Conservation (phyloP, 108 stramenopile species). For the Nitzschia palea region DNA sequence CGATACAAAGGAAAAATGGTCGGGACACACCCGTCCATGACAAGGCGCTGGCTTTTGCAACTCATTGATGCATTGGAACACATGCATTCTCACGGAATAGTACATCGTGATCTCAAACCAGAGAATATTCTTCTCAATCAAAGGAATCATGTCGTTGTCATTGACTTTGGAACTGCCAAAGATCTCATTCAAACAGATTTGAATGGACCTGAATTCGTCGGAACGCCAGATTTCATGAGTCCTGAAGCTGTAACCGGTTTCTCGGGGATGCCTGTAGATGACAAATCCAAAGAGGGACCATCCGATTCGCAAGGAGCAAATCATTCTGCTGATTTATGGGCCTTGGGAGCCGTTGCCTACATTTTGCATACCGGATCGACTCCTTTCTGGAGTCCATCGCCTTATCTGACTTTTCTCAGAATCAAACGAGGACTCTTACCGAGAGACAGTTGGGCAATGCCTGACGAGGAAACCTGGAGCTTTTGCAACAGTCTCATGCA, state of each 20-base stretch:
- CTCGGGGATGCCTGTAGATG: constrained; percentile 34
- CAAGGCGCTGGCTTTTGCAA: constrained; percentile 82
- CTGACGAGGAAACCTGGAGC: constrained; percentile 82
- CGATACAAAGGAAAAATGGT: constrained; percentile 67
- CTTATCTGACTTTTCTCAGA: constrained; percentile 86
- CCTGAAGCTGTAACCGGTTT: constrained; percentile 91
- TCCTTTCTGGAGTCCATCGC: constrained; percentile 83
- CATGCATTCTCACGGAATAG: constrained; percentile 87
- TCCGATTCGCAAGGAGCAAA: constrained; percentile 24
- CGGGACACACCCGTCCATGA: constrained; percentile 67
- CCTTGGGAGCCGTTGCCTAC: constrained; percentile 72
- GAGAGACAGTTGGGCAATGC: constrained; percentile 46
- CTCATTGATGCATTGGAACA: constrained; percentile 88
- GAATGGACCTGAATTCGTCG: constrained; percentile 99
- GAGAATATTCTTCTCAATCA: constrained; percentile 89
- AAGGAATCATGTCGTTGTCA: constrained; percentile 80
- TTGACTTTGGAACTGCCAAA: constrained; percentile 98
- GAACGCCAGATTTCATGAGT: constrained; percentile 98
- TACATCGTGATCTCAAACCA: constrained; percentile 97
- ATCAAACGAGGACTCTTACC: constrained; percentile 65
- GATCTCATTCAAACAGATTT: constrained; percentile 90
- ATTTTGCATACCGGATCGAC: constrained; percentile 75
- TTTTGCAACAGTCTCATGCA: constrained; percentile 61
- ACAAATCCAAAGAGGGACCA: background rate
- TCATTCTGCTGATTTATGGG: constrained; percentile 84